Evolutionary conservation across 2,329 filamentous ascomycete species (phyloP), one percentile per base, ranked within the genome.

Genomic region (Rutstroemia sp.): DNA sequence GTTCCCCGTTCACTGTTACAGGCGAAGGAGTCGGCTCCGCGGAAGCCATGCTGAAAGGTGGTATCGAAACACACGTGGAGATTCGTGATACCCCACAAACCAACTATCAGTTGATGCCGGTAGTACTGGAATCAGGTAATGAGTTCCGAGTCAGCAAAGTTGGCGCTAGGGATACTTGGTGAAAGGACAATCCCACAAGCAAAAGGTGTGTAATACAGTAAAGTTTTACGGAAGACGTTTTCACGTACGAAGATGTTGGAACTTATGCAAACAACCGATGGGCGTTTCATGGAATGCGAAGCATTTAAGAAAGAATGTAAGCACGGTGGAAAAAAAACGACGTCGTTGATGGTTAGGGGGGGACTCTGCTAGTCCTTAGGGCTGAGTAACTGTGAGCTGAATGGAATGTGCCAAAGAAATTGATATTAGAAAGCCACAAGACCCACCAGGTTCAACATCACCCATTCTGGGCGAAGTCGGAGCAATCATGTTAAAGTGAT

Each of bases 301-400:
- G 34, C 9, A 30, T 39, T 54, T 49, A 49, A 54, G 12, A 34
- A 23, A 49, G n/a, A n/a, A 34, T 34, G 23, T 54, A 21, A 49
- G 52, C 16, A 41, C 12, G 8, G 23, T 23, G 7, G 18, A 6
- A 49, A 30, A 30, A 25, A 49, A 54, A 39, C 30, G 14, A 30
- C 44, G 19, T 49, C 52, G 52, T 54, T 49, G 48, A 18, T 21
- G 27, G 16, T 42, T n/a, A 42, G 16, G 39, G 45, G 34, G 44
- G 5, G 5, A 27, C 6, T 27, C 5, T 27, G 25, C 7, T 27
- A 27, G 25, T 27, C 38, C 47, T 16, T 9, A 41, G 48, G 52
- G 52, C 52, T 54, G 52, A 54, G 52, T 49, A 54, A 41, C 52
- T 42, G 48, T 46, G 27, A 54, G 52, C 52, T 54, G 52, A 54